Conservation (phyloP, 2,329 filamentous ascomycete species). For the Alternaria metachromatica region DNA sequence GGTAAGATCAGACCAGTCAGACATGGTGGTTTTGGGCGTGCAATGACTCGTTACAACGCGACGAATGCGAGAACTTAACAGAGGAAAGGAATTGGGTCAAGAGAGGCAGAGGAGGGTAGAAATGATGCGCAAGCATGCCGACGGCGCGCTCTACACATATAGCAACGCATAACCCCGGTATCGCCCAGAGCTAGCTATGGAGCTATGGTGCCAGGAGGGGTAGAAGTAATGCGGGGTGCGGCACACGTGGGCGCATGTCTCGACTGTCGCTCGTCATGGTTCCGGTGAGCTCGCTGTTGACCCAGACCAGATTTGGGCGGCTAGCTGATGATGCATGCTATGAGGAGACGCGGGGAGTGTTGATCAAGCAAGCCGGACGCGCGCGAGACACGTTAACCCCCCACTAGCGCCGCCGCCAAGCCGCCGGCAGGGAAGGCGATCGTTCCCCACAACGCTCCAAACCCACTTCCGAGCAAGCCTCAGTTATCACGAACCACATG, state of each 20-base stretch:
- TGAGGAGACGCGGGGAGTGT: background rate
- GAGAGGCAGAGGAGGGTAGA: background rate
- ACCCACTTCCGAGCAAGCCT: background rate
- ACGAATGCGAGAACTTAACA: background rate
- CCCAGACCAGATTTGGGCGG: conserved; percentile 1
- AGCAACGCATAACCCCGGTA: conserved; percentile 8
- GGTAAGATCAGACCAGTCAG: conserved; percentile 44
- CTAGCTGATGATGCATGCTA: conserved; percentile 14
- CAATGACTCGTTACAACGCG: background rate
- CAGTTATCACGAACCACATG: background rate
- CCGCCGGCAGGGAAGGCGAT: conserved; percentile 2
- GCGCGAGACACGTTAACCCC: background rate
- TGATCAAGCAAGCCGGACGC: background rate
- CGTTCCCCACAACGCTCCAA: background rate
- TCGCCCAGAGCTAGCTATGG: conserved; percentile 20
- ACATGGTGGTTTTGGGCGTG: conserved; percentile 23
- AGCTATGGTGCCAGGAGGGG: conserved; percentile 40
- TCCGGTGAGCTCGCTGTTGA: conserved; percentile 9
- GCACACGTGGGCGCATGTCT: conserved; percentile 33
- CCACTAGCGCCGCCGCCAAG: background rate
- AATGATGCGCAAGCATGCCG: background rate
- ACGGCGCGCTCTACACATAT: conserved; percentile 16
- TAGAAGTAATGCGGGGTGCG: conserved; percentile 33
- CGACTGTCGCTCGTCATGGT: conserved; percentile 18
- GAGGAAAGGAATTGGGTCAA: background rate